Evolutionary conservation across 1,284 basidiomycete genomes (phyloP), one percentile per base, ranked within the genome.

Genomic region (Cutaneotrichosporon sp.): DNA sequence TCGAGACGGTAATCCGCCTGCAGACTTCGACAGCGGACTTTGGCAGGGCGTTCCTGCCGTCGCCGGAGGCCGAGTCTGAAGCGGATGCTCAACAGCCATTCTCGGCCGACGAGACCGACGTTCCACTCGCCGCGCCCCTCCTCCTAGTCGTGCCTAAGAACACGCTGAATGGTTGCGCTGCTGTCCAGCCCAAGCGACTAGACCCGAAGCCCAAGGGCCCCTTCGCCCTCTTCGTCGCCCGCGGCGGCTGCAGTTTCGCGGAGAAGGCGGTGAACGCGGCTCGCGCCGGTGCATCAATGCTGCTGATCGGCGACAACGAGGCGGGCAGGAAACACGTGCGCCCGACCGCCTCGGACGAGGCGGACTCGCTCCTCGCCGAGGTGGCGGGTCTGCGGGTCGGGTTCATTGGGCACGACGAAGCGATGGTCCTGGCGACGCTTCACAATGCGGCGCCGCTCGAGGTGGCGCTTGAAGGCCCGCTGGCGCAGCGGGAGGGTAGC

Each of bases 191-290:
- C 11, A 36, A 54, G 38, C n/a, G n/a, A 45, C 45, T 68, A 31
- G 49, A 56, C n/a, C 22, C 38, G 52, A 9, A 4, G 18, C 53
- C 50, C 22, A 18, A 33, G 18, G 24, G 29, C 10, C 49, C 47
- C 46, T 71, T 64, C 53, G 68, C 70, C 38, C 60, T 77, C 47
- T 50, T 78, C 16, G 65, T 76, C 42, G 57, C 68, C 20, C 67
- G 91, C 51, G 92, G 92, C 18, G 84, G 83, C 14, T 95, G 92
- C 75, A 88, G 89, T 3, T 95, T 95, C 79, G 73, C 91, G 20
- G 85, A 90, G 70, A 95, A 95, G 79, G 82, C 92, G 13, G 56
- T 85, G 18, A 68, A 82, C 55, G 91, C 90, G 5, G 82, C 83
- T 43, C 76, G 80, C 16, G 87, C 86, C 1, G 87, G 86, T 8